Percentiles rank a stretch among this genome's conserved stretches.
Conservation (phyloP, 768 basidiomycete species). For the Boletus tomentosulus region DNA sequence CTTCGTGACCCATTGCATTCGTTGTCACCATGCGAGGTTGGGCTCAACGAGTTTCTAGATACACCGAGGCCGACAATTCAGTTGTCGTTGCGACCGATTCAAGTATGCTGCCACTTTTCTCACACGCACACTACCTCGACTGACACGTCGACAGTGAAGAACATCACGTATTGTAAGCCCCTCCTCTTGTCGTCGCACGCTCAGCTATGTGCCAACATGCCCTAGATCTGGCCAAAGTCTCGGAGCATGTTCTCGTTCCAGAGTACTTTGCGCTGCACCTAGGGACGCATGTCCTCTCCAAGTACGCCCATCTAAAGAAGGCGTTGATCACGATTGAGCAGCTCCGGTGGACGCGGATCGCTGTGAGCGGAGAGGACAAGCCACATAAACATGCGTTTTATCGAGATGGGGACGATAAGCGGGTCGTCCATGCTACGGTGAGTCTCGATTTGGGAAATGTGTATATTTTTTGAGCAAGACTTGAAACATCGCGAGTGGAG, state of each 20-base stretch:
- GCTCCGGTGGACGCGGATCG: constrained; percentile 81
- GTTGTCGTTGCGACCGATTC: constrained; percentile 91
- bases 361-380: constrained; percentile 40
- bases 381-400: constrained; percentile 79
- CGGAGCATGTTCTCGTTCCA: constrained; percentile 78
- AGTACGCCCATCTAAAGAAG: constrained; percentile 72
- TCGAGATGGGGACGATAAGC: constrained; percentile 89
- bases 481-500: constrained; percentile 19
- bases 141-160: constrained; percentile 47
- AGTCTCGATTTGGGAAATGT: constrained; percentile 15
- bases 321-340: constrained; percentile 70
- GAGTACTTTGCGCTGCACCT: constrained; percentile 88
- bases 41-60: constrained; percentile 42
- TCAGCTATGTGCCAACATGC: neutral
- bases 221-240: constrained; percentile 80
- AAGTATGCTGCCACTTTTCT: constrained; percentile 43
- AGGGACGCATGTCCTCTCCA: constrained; percentile 75
- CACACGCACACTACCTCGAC: neutral
- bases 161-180: constrained; percentile 56
- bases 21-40: neutral
- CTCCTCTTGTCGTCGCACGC: neutral
- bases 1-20: constrained; percentile 45
- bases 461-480: neutral
- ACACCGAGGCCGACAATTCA: constrained; percentile 84
- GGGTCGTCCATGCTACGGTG: constrained; percentile 57